Evolutionary conservation across 495 filamentous ascomycete species (phyloP).

Genomic region (Lophium mytilinum): DNA sequence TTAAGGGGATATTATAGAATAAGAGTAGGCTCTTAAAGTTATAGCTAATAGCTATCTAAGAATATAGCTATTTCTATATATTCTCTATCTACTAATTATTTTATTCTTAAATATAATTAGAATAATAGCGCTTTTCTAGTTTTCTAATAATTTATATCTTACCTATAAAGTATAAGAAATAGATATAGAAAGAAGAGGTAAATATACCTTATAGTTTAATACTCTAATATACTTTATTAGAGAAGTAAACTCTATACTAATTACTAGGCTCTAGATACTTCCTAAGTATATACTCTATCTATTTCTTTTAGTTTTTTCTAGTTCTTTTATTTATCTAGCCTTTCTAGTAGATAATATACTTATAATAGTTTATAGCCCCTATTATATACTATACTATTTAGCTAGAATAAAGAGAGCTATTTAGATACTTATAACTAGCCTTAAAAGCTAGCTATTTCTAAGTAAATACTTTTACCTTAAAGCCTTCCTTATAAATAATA

Average conservation of each 20-base stretch:
- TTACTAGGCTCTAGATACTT: background rate
- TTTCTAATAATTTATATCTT: constrained; percentile 4
- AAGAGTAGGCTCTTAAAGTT: constrained; percentile 7
- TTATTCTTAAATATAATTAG: constrained; percentile 6
- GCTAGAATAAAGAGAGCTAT: background rate
- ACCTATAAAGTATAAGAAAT: background rate
- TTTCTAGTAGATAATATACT: background rate
- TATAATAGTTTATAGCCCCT: background rate
- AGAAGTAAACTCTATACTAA: background rate
- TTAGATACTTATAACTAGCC: background rate
- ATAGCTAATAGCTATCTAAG: constrained; percentile 6
- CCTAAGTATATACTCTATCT: background rate
- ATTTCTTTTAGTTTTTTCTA: background rate
- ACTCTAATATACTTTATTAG: background rate
- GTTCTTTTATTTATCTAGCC: background rate
- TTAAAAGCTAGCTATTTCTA: background rate
- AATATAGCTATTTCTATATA: constrained; percentile 2
- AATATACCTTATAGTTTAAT: background rate
- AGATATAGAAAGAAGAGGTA: too few species aligned
- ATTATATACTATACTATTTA: background rate
- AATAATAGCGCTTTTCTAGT: constrained; percentile 1
- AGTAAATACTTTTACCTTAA: background rate
- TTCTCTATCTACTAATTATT: background rate
- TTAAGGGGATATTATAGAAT: constrained; percentile 10
- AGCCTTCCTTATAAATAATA: background rate